Percentiles rank a stretch among this genome's conserved stretches.
phyloP scores from a whole-genome alignment of 2,329 filamentous ascomycete species.

The Colletotrichum lini region DNA sequence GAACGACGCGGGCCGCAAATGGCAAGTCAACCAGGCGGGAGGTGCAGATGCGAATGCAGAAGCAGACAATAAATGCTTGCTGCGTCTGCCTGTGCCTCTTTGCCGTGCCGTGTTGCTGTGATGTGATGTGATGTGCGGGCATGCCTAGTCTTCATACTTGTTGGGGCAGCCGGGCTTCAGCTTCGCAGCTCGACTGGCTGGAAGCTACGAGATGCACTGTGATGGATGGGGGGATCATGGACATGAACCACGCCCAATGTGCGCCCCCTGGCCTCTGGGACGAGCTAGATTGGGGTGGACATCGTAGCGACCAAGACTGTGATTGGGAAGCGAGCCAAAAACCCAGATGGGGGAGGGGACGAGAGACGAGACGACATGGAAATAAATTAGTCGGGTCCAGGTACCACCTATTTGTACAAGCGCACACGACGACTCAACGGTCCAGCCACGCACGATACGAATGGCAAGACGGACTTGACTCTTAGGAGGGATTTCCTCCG shows the following conservation, averaged over 20 bases:
- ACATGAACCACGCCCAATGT: conserved; percentile 7
- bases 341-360: conserved; percentile 10
- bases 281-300: conserved; percentile 28
- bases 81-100: background rate
- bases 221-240: conserved; percentile 16
- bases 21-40: conserved; percentile 10
- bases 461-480: background rate
- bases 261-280: conserved; percentile 24
- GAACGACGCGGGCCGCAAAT: conserved; percentile 22
- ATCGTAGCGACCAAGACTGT: conserved; percentile 10
- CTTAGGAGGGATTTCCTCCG: background rate
- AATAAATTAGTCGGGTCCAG: background rate
- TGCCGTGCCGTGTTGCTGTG: background rate
- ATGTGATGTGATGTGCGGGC: background rate
- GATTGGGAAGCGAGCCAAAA: conserved; percentile 21
- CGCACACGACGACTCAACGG: conserved; percentile 2
- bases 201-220: conserved; percentile 27
- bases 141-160: too few species aligned
- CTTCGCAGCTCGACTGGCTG: background rate
- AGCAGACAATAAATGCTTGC: background rate
- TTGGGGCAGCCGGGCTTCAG: too few species aligned
- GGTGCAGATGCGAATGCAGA: background rate
- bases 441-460: background rate
- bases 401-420: background rate
- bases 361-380: conserved; percentile 7